Conservation (phyloP, 768 basidiomycete genomes). For the Collybia sordida region DNA sequence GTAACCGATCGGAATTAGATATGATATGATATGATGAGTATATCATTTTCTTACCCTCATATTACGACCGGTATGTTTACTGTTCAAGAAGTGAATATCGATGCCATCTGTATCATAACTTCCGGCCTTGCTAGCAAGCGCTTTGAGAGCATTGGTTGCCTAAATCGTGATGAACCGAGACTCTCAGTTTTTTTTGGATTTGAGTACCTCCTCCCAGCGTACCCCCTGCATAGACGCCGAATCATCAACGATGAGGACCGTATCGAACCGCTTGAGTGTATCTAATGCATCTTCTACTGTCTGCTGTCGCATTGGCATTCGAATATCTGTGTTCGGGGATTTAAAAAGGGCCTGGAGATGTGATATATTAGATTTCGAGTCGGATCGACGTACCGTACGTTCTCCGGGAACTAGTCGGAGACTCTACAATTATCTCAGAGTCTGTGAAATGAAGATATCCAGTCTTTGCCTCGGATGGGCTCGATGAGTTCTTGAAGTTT, state of each 20-base stretch:
- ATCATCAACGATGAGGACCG: conserved; percentile 60
- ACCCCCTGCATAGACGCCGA: conserved; percentile 53
- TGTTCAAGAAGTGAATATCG: conserved; percentile 62
- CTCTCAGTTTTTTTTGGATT: conserved; percentile 4
- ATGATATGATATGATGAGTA: background rate
- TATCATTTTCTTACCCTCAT: conserved; percentile 32
- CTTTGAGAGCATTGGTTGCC: conserved; percentile 46
- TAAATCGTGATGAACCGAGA: conserved; percentile 13
- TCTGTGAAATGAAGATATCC: background rate
- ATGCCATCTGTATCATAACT: conserved; percentile 59
- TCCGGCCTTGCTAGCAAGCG: conserved; percentile 46
- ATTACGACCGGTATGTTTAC: conserved; percentile 26
- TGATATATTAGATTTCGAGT: no score
- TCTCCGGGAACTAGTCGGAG: background rate
- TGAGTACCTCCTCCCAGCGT: conserved; percentile 51
- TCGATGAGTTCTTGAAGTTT: background rate
- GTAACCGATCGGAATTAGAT: background rate
- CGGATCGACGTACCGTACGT: background rate
- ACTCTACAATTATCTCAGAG: background rate
- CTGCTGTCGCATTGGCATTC: conserved; percentile 14
- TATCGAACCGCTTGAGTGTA: conserved; percentile 48
- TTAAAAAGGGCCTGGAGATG: background rate
- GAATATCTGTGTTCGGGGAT: conserved; percentile 8
- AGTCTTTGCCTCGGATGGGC: background rate
- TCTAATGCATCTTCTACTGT: conserved; percentile 29